Evolutionary conservation across 2,329 filamentous ascomycete genomes (phyloP).

Genomic region (Apiospora phragmitis): DNA sequence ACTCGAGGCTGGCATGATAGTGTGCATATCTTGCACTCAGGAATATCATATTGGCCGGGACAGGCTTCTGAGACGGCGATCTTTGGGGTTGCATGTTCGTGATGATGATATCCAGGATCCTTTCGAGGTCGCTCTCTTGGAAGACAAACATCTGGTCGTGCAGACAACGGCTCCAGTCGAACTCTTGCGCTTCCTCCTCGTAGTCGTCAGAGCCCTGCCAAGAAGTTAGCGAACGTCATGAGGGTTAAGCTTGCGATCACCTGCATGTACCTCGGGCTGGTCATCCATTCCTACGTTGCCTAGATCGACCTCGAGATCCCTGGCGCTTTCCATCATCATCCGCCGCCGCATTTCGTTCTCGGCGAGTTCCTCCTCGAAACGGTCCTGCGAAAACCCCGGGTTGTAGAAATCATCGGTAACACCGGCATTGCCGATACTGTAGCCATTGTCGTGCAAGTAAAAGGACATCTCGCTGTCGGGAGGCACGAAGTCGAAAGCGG

Average conservation of each 20-base stretch:
- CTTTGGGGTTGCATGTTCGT: constrained; percentile 97
- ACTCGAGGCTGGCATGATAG: constrained; percentile 86
- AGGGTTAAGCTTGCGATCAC: neutral
- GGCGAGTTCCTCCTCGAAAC: constrained; percentile 95
- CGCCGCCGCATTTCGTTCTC: constrained; percentile 93
- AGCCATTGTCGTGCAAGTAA: constrained; percentile 92
- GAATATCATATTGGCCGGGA: constrained; percentile 96
- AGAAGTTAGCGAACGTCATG: constrained; percentile 26
- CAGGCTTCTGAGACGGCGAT: constrained; percentile 94
- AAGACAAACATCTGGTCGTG: constrained; percentile 99
- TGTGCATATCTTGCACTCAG: constrained; percentile 94
- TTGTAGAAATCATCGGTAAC: constrained; percentile 91
- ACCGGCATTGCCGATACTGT: constrained; percentile 79
- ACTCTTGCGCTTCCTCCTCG: constrained; percentile 88
- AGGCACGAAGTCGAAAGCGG: constrained; percentile 92
- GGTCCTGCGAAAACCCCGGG: constrained; percentile 86
- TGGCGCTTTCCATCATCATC: constrained; percentile 99
- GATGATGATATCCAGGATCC: constrained; percentile 92
- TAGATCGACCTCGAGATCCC: constrained; percentile 93
- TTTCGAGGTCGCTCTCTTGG: constrained; percentile 87
- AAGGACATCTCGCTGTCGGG: constrained; percentile 96
- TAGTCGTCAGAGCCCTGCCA: constrained; percentile 70
- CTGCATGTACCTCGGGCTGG: constrained; percentile 73
- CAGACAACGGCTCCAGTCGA: constrained; percentile 90
- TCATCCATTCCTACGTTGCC: constrained; percentile 96